Conservation (phyloP, 2,329 filamentous ascomycete genomes). For the Paramyrothecium sp. region DNA sequence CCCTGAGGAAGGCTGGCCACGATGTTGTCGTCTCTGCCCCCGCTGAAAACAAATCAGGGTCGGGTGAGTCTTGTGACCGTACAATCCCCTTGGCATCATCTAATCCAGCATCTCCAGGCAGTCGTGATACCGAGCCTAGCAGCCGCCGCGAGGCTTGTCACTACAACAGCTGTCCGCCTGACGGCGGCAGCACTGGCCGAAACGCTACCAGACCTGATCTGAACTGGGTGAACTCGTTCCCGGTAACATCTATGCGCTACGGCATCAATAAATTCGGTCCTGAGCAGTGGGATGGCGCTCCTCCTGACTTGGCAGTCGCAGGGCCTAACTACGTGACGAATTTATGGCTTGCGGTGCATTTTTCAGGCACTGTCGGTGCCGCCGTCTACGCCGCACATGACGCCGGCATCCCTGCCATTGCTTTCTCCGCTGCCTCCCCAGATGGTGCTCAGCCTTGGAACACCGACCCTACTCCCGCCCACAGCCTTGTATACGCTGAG, state of each 20-base stretch:
- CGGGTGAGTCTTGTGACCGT: conserved; percentile 36
- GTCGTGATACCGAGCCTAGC: conserved; percentile 34
- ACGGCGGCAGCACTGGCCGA: conserved; percentile 53
- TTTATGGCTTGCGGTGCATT: conserved; percentile 50
- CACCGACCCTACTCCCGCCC: conserved; percentile 46
- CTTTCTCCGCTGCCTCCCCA: conserved; percentile 59
- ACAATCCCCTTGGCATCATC: conserved; percentile 2
- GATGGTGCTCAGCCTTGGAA: conserved; percentile 52
- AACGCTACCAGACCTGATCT: conserved; percentile 48
- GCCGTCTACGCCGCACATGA: conserved; percentile 56
- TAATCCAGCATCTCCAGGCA: neutral
- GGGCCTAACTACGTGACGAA: conserved; percentile 63
- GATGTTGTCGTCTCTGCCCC: conserved; percentile 64
- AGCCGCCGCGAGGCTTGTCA: conserved; percentile 52
- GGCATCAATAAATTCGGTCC: conserved; percentile 58
- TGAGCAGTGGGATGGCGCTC: conserved; percentile 48
- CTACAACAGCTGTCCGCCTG: conserved; percentile 58
- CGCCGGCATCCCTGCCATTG: conserved; percentile 60
- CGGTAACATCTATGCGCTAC: conserved; percentile 62
- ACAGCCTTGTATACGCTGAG: conserved; percentile 61
- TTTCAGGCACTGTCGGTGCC: conserved; percentile 69
- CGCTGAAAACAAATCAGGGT: conserved; percentile 65
- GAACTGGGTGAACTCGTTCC: conserved; percentile 72
- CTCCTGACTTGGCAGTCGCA: conserved; percentile 61
- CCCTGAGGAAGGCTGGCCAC: conserved; percentile 54